These are phyloP conservation scores for Funneliformis caledonium DNA, from an alignment of 371 early-diverging fungal genomes.

Conservation along the genomic window DNA sequence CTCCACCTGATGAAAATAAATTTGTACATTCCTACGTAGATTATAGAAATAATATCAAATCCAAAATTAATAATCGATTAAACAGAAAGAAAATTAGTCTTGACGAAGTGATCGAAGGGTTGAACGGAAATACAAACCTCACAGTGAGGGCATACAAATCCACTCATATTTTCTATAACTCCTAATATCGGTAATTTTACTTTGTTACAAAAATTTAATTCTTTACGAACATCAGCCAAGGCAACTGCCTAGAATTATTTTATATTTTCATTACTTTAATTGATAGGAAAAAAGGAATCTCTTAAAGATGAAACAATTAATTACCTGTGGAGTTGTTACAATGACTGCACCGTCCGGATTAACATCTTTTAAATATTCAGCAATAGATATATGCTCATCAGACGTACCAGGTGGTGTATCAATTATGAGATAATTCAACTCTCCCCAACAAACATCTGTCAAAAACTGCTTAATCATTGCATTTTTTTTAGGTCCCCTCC, in stretches of 20 bases:
- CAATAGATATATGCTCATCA: conserved; percentile 91
- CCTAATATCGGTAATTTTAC: conserved; percentile 82
- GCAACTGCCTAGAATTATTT: conserved; percentile 62
- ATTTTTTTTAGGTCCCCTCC: conserved; percentile 96
- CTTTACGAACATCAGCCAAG: conserved; percentile 86
- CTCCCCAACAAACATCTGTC: conserved; percentile 87
- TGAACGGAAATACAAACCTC: conserved; percentile 52
- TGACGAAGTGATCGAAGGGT: too few relatives aligned
- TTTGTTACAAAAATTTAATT: conserved; percentile 85
- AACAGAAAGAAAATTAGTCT: background rate
- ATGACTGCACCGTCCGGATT: conserved; percentile 85
- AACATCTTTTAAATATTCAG: conserved; percentile 74
- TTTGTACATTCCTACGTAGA: conserved; percentile 82
- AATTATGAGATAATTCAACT: conserved; percentile 85
- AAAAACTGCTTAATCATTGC: conserved; percentile 92
- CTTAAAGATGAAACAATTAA: background rate
- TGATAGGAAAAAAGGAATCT: background rate
- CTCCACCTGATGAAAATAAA: conserved; percentile 93
- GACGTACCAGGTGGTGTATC: conserved; percentile 97
- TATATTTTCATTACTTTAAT: background rate
- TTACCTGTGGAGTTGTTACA: conserved; percentile 91
- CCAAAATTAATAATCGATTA: conserved; percentile 2
- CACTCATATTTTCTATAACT: conserved; percentile 95
- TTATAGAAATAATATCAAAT: conserved; percentile 38
- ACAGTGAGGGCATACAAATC: conserved; percentile 90